Base-by-base conservation (phyloP, 2,329 filamentous ascomycete genomes). In the Pezicula carpinea region DNA sequence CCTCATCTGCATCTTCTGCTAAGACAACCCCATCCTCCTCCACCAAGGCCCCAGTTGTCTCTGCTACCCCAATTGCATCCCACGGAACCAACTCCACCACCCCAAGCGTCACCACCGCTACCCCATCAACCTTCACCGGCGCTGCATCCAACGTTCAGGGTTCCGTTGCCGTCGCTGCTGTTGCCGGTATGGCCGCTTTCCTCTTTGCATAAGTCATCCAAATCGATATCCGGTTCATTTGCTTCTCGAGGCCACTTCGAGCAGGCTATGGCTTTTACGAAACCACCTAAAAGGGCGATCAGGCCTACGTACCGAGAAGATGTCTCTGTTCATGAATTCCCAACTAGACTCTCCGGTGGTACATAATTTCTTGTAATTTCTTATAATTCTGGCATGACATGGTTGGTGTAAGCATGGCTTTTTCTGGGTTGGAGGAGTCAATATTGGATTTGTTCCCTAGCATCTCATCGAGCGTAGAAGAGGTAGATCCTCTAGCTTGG, bases 201-300 rank as follows among this genome's bases (percentile, higher is more conserved):
- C 42, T 64, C 53, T 51, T 67, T 57, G 59, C 55, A 54, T 64
- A 64, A 63, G 54, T 57, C 53, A 51, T 52, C 34, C 13, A 36
- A 32, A 17, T 14, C 15, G 33, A 14, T 17, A 14, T 19, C n/a
- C 14, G 18, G 48, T 48, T 43, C 39, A 47, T 50, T 50, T 57
- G 47, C 57, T 44, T 52, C 53, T 52, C 53, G 48, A 53, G 35
- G 49, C 43, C 48, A 49, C 51, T 56, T 44, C 47, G 50, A 34
- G 42, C 46, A 43, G 50, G 56, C 53, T 56, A 59, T 56, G 58
- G 57, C 58, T 57, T 60, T 61, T 54, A 62, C 53, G 60, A 60
- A 47, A 49, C 53, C 40, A 39, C 32, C 36, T 19, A 32, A 32
- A 29, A 48, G 35, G 34, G 22, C 17, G n/a, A 45, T 52, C 43